Percentiles rank a stretch among this genome's conserved stretches.
These are phyloP conservation scores for Cymodocea nodosa DNA, from an alignment of 116 monocot species.

Conservation along the genomic window DNA sequence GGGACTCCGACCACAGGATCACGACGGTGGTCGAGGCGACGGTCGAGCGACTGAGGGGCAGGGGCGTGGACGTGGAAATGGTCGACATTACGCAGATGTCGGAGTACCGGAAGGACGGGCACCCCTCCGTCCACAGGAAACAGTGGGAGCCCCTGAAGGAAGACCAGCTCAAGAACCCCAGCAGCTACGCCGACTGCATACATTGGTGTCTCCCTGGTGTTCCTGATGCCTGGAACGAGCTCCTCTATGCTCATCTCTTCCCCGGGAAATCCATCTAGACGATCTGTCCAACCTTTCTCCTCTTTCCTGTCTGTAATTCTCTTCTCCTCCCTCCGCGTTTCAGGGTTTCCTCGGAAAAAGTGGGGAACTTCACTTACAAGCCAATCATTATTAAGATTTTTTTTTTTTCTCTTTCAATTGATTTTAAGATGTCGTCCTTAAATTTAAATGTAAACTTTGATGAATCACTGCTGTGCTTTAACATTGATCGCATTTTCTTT, in stretches of 20 bases:
- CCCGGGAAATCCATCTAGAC: background rate
- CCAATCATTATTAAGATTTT: no score
- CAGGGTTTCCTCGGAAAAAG: no score
- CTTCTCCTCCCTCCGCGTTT: no score
- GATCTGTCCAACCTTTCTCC: no score
- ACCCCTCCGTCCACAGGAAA: slow-evolving; percentile 66
- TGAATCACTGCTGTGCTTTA: no score
- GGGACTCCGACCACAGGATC: slow-evolving; percentile 36
- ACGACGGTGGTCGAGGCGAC: slow-evolving; percentile 25
- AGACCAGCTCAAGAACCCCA: slow-evolving; percentile 41
- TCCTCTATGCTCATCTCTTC: slow-evolving; percentile 29
- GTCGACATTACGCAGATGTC: slow-evolving; percentile 78
- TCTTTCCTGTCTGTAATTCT: no score
- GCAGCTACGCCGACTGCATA: slow-evolving; percentile 70
- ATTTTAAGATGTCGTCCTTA: no score
- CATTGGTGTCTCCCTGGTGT: slow-evolving; percentile 74
- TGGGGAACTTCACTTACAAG: no score
- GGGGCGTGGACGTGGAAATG: slow-evolving; percentile 32
- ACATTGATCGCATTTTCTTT: no score
- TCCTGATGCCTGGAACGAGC: slow-evolving; percentile 62
- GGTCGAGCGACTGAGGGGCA: slow-evolving; percentile 22
- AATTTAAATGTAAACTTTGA: no score
- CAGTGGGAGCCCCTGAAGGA: slow-evolving; percentile 65
- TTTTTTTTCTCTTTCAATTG: no score
- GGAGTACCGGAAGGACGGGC: slow-evolving; percentile 74